These are phyloP conservation scores for Aspergillus arachidicola DNA, from an alignment of 2,329 filamentous ascomycete species.

Conservation along the genomic window DNA sequence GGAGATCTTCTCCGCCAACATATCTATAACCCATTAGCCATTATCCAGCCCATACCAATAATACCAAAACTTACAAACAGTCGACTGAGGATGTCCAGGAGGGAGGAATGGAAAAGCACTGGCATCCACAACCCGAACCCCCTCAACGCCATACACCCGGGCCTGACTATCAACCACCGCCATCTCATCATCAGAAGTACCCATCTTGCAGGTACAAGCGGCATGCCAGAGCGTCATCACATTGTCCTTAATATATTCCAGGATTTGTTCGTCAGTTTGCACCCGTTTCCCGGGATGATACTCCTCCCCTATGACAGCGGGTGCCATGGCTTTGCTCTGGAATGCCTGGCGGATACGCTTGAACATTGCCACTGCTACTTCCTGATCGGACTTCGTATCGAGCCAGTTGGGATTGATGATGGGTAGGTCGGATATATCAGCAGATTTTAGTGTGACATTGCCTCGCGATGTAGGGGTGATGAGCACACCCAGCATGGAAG, in stretches of 20 bases:
- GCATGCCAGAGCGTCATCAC: constrained; percentile 39
- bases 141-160: constrained; percentile 32
- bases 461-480: constrained; percentile 49
- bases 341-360: constrained; percentile 45
- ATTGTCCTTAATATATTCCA: constrained; percentile 29
- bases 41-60: neutral
- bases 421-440: constrained; percentile 37
- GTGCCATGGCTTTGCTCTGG: constrained; percentile 24
- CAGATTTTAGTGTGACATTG: constrained; percentile 45
- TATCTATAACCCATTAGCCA: neutral
- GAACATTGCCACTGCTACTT: constrained; percentile 46
- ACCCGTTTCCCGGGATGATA: constrained; percentile 38
- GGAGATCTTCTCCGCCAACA: neutral
- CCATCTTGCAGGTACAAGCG: constrained; percentile 42
- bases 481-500: constrained; percentile 35
- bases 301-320: constrained; percentile 36
- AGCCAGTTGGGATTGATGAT: constrained; percentile 52
- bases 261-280: constrained; percentile 45
- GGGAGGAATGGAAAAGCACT: constrained; percentile 36
- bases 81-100: constrained; percentile 38
- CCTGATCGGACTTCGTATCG: constrained; percentile 41
- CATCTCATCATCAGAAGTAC: constrained; percentile 27
- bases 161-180: constrained; percentile 37
- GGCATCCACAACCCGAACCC: constrained; percentile 39
- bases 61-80: neutral